Base-by-base conservation (phyloP, 257 asterid species). In the Nicotiana tomentosiformis region DNA sequence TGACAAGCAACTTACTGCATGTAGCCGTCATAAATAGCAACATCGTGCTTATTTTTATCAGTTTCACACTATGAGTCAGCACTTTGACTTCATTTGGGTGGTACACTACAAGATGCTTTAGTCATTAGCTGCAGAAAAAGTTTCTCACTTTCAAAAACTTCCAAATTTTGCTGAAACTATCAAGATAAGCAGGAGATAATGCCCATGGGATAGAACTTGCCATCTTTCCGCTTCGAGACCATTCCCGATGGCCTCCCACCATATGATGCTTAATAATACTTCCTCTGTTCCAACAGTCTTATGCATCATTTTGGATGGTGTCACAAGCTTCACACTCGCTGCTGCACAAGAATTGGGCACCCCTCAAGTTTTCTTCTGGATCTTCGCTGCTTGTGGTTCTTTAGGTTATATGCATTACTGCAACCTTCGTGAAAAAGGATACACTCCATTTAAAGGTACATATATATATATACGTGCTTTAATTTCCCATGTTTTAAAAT, bases 241-340 rank as follows among this genome's bases (percentile, higher is more conserved):
- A 82, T 82, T 23, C 85, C 76, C 10, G 81, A 82, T 32, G 85
- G 85, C 23, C 85, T 82, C 18, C 85, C 85, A 0, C 80, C 26
- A 1, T 57, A 57, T 1, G 84, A 82, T 29, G 30, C 30, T 29
- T 29, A 29, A 29, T 29, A 29, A 29, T 29, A 29, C 30, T 29
- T 29, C 30, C 30, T 29, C 30, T 1, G 1, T 29, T 29, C 30
- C 30, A 29, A 29, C 30, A 29, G 30, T 29, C 30, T 29, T 29
- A 29, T 29, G 30, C 30, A 29, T 29, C 30, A 29, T 29, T 29
- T 29, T 0, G 66, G 84, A 82, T 76, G 81, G 80, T 55, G 56
- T 69, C 7, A 74, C 77, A 69, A 55, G 78, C 35, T 83, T 77
- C 43, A 55, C 82, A 37, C 39, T 65, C 4, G 53, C 43, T 10